Evolutionary conservation across 192 early-diverging fungal species (phyloP), one percentile per base, ranked within the genome.

Genomic region (Rhizoclosmatium globosum): DNA sequence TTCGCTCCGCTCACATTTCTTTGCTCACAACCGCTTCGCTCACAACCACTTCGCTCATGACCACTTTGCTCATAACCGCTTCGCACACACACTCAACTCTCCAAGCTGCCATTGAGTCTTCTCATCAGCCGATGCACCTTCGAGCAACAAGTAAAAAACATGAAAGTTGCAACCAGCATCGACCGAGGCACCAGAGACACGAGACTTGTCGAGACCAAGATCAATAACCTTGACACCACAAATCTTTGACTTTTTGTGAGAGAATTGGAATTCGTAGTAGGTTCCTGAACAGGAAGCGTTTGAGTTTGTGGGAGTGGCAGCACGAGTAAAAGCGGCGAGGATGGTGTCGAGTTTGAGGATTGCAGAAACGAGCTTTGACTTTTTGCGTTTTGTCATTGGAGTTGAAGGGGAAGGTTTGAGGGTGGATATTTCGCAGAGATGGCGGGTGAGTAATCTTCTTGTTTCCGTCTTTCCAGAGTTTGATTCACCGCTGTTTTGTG

Each of bases 401-500:
- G 62, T 64, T 7, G 7, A 17, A 13, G 70, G 3, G 57, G 17
- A 31, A 19, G 72, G 59, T 62, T 74, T 74, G 58, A 74, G 6
- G 56, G 72, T 92, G 59, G 92, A 90, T 21, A 97, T 85, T 44
- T 91, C 86, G 73, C 91, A 89, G 23, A 98, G 87, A 74, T 95
- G 91, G 74, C 93, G 85, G 13, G 89, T 79, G 44, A 97, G 77
- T 69, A 94, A 92, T 3, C 85, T 83, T n/a, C 91, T 88, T 13
- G 89, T 89, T 75, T 97, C 93, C 0, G 94, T 92, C 85, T 98
- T 98, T 48, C 97, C 97, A 4, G 92, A 91, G 45, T 92, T 95
- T 9, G 92, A 89, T 77, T 96, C 94, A 48, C 97, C 97, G 90
- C 92, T 93, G 76, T 82, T 62, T 21, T 21, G 7, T 62, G 15